Percentiles rank a stretch among this genome's conserved stretches.
phyloP scores from a whole-genome alignment of 2,329 filamentous ascomycete species.

The Scorias spongiosa region DNA sequence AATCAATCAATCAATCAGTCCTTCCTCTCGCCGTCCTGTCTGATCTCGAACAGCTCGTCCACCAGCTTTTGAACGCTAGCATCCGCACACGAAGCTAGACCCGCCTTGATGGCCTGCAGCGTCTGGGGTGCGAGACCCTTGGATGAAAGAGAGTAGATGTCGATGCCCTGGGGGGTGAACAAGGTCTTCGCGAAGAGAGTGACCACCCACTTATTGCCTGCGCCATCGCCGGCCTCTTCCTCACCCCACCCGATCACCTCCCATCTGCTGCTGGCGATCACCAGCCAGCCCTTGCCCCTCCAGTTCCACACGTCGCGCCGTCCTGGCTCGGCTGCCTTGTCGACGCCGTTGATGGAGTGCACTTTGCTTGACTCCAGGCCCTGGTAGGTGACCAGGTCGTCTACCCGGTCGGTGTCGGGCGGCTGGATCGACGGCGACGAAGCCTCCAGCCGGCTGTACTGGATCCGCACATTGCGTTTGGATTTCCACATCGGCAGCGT shows the following conservation, averaged over 20 bases:
- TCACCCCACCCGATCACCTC: conserved; percentile 66
- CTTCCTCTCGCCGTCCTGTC: conserved; percentile 16
- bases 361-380: conserved; percentile 32
- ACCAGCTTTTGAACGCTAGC: conserved; percentile 39
- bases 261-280: conserved; percentile 62
- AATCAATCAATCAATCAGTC: conserved; percentile 5
- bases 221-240: conserved; percentile 14
- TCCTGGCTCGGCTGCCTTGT: conserved; percentile 31
- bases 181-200: conserved; percentile 74
- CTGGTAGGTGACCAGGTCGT: conserved; percentile 62
- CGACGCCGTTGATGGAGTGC: conserved; percentile 50
- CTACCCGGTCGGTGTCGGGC: conserved; percentile 34
- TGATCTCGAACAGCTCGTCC: conserved; percentile 32
- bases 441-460: conserved; percentile 44
- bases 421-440: conserved; percentile 20
- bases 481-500: conserved; percentile 68
- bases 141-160: conserved; percentile 54
- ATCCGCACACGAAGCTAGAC: conserved; percentile 37
- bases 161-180: conserved; percentile 69
- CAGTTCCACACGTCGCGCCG: conserved; percentile 47
- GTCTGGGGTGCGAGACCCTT: conserved; percentile 45
- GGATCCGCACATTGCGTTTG: conserved; percentile 66
- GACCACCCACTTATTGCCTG: conserved; percentile 48
- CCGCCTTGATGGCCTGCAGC: conserved; percentile 40
- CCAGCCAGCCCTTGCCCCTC: conserved; percentile 62